phyloP scores from a whole-genome alignment of 2,329 filamentous ascomycete species.

The Penicillium sp. region DNA sequence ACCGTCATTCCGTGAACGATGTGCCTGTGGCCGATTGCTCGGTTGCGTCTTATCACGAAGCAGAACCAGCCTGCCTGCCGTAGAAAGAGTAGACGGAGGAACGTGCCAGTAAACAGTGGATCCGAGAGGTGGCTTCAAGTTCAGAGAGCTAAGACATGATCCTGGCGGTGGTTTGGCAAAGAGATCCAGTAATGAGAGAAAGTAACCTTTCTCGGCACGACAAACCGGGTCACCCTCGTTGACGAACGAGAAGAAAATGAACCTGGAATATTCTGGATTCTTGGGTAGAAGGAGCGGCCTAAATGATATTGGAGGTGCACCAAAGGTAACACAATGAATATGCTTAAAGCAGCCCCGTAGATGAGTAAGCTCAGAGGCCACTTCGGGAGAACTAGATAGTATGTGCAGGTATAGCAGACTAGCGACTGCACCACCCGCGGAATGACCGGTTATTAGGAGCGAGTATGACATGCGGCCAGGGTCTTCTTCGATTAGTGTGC shows the following conservation, averaged over 20 bases:
- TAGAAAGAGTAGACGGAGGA: conserved; percentile 10
- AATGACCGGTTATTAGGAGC: conserved; percentile 81
- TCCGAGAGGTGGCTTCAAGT: conserved; percentile 27
- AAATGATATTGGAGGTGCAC: conserved; percentile 74
- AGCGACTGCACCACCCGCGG: conserved; percentile 80
- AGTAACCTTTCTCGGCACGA: conserved; percentile 73
- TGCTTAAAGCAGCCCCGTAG: conserved; percentile 72
- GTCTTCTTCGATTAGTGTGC: conserved; percentile 69
- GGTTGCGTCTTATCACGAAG: conserved; percentile 41
- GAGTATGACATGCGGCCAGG: conserved; percentile 65
- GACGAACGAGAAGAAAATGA: conserved; percentile 73
- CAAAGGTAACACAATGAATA: conserved; percentile 82
- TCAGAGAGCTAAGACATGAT: conserved; percentile 12
- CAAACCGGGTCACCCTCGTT: conserved; percentile 85
- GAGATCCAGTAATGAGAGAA: conserved; percentile 69
- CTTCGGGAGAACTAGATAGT: conserved; percentile 50
- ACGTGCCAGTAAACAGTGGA: conserved; percentile 8
- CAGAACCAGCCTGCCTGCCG: conserved; percentile 17
- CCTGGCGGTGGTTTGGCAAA: conserved; percentile 62
- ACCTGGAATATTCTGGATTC: conserved; percentile 55
- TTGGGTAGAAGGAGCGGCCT: conserved; percentile 65
- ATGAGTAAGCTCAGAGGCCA: conserved; percentile 65
- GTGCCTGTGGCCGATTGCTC: conserved; percentile 69
- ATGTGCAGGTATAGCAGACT: conserved; percentile 79
- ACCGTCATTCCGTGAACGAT: conserved; percentile 70